Percentiles rank a stretch among this genome's conserved stretches.
Evolutionary conservation across 164 flowering plant species (phyloP).

Genomic region (Vitis cinerea): DNA sequence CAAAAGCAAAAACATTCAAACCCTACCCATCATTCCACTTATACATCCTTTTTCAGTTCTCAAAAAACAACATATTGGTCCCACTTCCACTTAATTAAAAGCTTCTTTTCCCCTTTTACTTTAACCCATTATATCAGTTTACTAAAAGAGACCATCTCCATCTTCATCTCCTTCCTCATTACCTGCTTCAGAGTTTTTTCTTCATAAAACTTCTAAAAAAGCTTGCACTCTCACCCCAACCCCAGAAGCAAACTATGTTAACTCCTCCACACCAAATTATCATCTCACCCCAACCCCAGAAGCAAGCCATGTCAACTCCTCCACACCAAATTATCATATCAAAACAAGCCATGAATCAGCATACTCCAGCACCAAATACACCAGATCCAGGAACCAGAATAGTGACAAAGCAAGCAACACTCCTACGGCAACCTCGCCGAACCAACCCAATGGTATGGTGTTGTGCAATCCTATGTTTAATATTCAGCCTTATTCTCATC

Average conservation of each 20-base stretch:
- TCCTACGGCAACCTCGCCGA: conserved; percentile 46
- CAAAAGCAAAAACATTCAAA: conserved; percentile 22
- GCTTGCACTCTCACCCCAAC: conserved; percentile 25
- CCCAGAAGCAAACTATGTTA: conserved; percentile 21
- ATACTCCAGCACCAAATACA: conserved; percentile 4
- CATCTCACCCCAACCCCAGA: conserved; percentile 17
- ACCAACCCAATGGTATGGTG: conserved; percentile 70
- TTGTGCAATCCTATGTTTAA: conserved; percentile 46
- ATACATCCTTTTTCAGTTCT: conserved; percentile 31
- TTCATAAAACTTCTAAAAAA: conserved; percentile 25
- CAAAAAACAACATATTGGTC: conserved; percentile 30
- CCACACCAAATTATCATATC: conserved; percentile 33
- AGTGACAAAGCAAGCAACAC: conserved; percentile 24
- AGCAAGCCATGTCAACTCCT: conserved; percentile 26
- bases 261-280: conserved; percentile 32
- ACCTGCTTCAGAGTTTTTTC: conserved; percentile 20
- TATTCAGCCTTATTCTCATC: conserved; percentile 64
- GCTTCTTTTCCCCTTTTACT: conserved; percentile 31
- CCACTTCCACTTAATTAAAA: conserved; percentile 42
- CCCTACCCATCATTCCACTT: conserved; percentile 19
- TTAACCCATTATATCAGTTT: conserved; percentile 9
- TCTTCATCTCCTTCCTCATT: conserved; percentile 11
- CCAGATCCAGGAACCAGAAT: conserved; percentile 5
- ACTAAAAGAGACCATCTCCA: conserved; percentile 16
- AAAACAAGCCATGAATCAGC: conserved; percentile 21